These are phyloP conservation scores for Ustilago cynodontis DNA, from an alignment of 1,284 basidiomycete genomes.

Conservation along the genomic window DNA sequence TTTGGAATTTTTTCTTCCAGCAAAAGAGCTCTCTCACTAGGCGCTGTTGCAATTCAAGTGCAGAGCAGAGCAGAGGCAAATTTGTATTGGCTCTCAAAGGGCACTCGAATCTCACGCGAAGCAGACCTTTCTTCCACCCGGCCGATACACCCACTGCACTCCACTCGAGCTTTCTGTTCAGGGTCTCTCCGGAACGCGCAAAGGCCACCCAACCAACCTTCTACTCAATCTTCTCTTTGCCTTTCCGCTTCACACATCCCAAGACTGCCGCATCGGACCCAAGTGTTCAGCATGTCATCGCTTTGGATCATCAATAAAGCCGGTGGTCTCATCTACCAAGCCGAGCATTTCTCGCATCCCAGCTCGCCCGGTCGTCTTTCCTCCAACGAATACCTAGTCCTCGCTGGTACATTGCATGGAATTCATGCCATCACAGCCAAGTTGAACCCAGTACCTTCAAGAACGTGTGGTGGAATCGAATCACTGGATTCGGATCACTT, in stretches of 20 bases:
- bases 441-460: slow-evolving; percentile 78
- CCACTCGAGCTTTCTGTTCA: background rate
- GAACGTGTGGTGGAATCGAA: slow-evolving; percentile 81
- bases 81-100: slow-evolving; percentile 8
- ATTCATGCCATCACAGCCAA: slow-evolving; percentile 97
- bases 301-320: slow-evolving; percentile 99
- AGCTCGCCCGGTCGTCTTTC: slow-evolving; percentile 70
- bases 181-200: slow-evolving; percentile 32
- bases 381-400: slow-evolving; percentile 97
- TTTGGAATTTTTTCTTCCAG: slow-evolving; percentile 2
- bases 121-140: slow-evolving; percentile 37
- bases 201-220: slow-evolving; percentile 11
- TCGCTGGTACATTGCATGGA: slow-evolving; percentile 96
- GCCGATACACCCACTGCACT: slow-evolving; percentile 20
- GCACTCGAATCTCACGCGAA: no score
- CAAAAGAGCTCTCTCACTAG: background rate
- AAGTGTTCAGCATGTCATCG: slow-evolving; percentile 57
- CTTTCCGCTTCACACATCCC: background rate
- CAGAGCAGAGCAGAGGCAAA: background rate
- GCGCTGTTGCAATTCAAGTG: background rate
- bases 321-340: slow-evolving; percentile 93
- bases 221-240: background rate
- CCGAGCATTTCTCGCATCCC: slow-evolving; percentile 76
- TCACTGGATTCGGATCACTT: slow-evolving; percentile 94
- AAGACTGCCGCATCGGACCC: no score